phyloP scores from a whole-genome alignment of 495 filamentous ascomycete genomes.

The Daldinia loculata region DNA sequence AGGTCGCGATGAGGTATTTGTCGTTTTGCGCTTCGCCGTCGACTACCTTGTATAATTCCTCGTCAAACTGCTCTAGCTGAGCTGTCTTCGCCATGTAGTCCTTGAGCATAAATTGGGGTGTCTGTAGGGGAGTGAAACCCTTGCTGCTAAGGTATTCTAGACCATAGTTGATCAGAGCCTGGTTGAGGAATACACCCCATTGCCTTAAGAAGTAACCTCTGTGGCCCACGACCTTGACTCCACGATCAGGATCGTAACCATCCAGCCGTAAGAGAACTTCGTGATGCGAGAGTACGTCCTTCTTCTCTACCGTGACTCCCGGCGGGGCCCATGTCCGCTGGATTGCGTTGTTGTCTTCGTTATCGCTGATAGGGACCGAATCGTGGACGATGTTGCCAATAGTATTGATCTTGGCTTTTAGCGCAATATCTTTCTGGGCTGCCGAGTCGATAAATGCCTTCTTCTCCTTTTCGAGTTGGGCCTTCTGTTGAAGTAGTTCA shows the following conservation, averaged over 20 bases:
- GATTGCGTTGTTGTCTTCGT: constrained; percentile 87
- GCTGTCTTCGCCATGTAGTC: constrained; percentile 99
- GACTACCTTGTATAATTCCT: constrained; percentile 96
- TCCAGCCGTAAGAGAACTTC: constrained; percentile 88
- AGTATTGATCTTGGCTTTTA: constrained; percentile 79
- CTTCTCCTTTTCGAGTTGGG: constrained; percentile 78
- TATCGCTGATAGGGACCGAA: constrained; percentile 87
- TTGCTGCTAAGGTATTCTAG: constrained; percentile 81
- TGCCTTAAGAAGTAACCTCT: constrained; percentile 90
- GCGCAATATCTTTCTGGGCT: constrained; percentile 72
- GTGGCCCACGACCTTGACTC: constrained; percentile 94
- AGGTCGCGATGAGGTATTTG: constrained; percentile 98
- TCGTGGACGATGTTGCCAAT: constrained; percentile 96
- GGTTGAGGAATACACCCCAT: constrained; percentile 93
- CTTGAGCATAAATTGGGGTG: constrained; percentile 94
- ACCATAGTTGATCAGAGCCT: constrained; percentile 92
- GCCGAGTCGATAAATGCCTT: constrained; percentile 78
- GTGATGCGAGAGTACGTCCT: constrained; percentile 83
- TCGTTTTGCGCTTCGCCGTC: constrained; percentile 85
- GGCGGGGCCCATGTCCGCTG: constrained; percentile 82
- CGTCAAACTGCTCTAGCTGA: constrained; percentile 96
- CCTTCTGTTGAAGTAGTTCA: constrained; percentile 77
- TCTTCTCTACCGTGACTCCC: constrained; percentile 72
- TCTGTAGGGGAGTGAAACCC: constrained; percentile 87
- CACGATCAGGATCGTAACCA: constrained; percentile 92